Evolutionary conservation across 139 green algal genomes (phyloP).

Genomic region (Yamagishiella unicocca): DNA sequence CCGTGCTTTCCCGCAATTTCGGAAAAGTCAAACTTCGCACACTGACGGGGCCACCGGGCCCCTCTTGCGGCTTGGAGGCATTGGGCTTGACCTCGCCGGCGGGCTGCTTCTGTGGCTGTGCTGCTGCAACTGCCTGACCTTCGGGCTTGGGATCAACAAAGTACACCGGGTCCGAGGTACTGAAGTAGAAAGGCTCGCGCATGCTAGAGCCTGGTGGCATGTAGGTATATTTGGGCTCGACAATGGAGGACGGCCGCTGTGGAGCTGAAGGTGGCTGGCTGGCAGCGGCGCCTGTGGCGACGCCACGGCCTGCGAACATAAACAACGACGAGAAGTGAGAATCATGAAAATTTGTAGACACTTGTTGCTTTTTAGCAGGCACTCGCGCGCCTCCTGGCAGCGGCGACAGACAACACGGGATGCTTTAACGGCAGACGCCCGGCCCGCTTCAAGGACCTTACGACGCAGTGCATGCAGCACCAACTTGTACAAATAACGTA

Average conservation of each 20-base stretch:
- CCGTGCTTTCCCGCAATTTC: constrained; percentile 1
- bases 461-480: not conserved
- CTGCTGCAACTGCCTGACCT: not conserved
- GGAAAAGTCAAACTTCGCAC: constrained; percentile 33
- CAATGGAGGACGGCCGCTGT: not conserved
- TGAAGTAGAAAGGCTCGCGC: constrained; percentile 42
- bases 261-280: not conserved
- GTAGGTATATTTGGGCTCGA: constrained; percentile 37
- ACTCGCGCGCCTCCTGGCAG: too few relatives aligned
- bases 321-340: too few relatives aligned
- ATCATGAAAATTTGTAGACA: too few relatives aligned
- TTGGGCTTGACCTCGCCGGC: not conserved
- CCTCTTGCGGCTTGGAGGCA: not conserved
- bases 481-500: not conserved
- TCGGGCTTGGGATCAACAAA: constrained; percentile 42
- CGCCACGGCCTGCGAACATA: not conserved
- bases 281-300: not conserved
- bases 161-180: constrained; percentile 26
- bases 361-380: too few relatives aligned
- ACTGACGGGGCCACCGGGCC: not conserved
- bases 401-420: not conserved
- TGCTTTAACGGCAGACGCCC: not conserved
- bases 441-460: not conserved
- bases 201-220: constrained; percentile 29
- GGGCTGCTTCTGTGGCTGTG: too few relatives aligned